Evolutionary conservation across 2,329 filamentous ascomycete species (phyloP).

Genomic region (Paramyrothecium sp.): DNA sequence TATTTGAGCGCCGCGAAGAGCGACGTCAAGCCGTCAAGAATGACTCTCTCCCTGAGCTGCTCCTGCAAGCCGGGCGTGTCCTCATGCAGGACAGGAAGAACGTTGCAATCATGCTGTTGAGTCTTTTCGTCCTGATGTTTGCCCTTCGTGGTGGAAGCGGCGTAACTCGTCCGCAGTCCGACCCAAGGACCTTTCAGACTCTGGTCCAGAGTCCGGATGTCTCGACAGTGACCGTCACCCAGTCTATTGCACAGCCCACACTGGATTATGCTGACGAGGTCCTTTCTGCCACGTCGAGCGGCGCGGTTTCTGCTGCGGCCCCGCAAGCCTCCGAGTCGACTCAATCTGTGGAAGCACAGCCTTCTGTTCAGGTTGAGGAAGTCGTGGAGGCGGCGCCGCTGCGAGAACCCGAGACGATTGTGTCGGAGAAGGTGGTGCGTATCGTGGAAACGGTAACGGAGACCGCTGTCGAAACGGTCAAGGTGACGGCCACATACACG

Average conservation of each 20-base stretch:
- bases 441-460: constrained; percentile 34
- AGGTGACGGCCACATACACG: constrained; percentile 27
- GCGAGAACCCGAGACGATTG: constrained; percentile 19
- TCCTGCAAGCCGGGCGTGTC: constrained; percentile 53
- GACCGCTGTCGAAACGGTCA: constrained; percentile 28
- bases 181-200: constrained; percentile 26
- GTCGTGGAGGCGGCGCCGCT: neutral
- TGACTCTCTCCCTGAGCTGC: constrained; percentile 51
- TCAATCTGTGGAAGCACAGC: neutral
- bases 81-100: constrained; percentile 59
- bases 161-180: constrained; percentile 9
- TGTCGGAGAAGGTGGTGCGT: constrained; percentile 23
- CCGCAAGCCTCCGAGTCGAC: constrained; percentile 3
- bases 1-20: constrained; percentile 27
- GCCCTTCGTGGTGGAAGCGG: constrained; percentile 32
- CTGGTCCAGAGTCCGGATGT: constrained; percentile 19
- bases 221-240: constrained; percentile 22
- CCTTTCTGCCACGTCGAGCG: constrained; percentile 4
- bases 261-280: constrained; percentile 4
- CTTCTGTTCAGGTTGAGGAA: neutral
- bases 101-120: constrained; percentile 53
- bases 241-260: constrained; percentile 9
- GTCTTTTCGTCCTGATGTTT: constrained; percentile 51
- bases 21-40: constrained; percentile 30
- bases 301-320: neutral